phyloP scores from a whole-genome alignment of 2,329 filamentous ascomycete species.

The Verticillium tricorpus region DNA sequence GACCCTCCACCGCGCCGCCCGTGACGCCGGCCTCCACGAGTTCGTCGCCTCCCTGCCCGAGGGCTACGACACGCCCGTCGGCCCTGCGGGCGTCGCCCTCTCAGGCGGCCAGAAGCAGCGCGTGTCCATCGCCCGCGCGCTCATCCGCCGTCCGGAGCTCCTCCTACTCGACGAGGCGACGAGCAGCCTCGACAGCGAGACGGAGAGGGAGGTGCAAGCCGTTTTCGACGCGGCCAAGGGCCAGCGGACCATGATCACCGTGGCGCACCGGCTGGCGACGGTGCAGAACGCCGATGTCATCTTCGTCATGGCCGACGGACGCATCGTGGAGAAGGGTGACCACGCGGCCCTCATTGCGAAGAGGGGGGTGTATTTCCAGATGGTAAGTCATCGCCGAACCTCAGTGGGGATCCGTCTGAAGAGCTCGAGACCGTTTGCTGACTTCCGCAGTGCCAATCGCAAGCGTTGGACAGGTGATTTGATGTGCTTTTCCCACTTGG shows the following conservation, averaged over 20 bases:
- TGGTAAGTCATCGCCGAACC: conserved; percentile 5
- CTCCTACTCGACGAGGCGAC: conserved; percentile 57
- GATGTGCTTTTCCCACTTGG: not conserved
- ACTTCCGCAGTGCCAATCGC: conserved; percentile 11
- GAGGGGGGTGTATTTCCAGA: conserved; percentile 13
- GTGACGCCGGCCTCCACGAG: conserved; percentile 50
- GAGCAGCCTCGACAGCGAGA: conserved; percentile 48
- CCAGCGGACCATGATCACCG: conserved; percentile 30
- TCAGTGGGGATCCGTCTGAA: not conserved
- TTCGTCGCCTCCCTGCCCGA: conserved; percentile 47
- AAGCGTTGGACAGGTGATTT: conserved; percentile 7
- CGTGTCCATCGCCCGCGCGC: conserved; percentile 49
- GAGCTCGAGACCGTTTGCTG: not conserved
- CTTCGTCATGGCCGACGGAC: conserved; percentile 37
- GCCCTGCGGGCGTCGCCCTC: conserved; percentile 53
- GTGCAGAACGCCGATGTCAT: conserved; percentile 40
- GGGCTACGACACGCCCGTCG: conserved; percentile 41
- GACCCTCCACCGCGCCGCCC: conserved; percentile 21
- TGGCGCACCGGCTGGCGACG: conserved; percentile 37
- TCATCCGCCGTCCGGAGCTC: conserved; percentile 45
- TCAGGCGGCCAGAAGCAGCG: conserved; percentile 54
- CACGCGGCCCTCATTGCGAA: conserved; percentile 20
- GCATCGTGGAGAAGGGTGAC: conserved; percentile 33
- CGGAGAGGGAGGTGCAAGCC: conserved; percentile 47
- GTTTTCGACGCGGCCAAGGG: conserved; percentile 21